phyloP scores from a whole-genome alignment of 1,284 basidiomycete species.

The Papiliotrema terrestris region DNA sequence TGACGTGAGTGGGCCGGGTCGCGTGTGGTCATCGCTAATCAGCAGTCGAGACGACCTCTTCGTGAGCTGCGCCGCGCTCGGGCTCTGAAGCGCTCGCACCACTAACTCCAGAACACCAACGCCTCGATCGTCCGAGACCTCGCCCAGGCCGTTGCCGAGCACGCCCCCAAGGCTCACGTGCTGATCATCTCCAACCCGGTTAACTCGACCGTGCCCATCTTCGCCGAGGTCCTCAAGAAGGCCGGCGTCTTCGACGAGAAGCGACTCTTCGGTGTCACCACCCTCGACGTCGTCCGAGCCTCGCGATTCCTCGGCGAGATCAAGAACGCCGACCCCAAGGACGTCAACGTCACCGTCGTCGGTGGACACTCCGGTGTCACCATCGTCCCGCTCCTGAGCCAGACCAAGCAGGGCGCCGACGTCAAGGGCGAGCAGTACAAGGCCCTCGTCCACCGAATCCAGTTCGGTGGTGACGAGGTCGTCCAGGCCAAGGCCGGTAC shows the following conservation, averaged over 20 bases:
- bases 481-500: slow-evolving; percentile 88
- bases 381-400: slow-evolving; percentile 93
- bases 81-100: background rate
- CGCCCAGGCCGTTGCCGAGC: slow-evolving; percentile 79
- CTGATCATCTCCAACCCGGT: slow-evolving; percentile 96
- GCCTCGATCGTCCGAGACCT: slow-evolving; percentile 94
- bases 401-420: slow-evolving; percentile 63
- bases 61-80: slow-evolving; percentile 21
- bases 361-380: slow-evolving; percentile 97
- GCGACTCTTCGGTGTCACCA: slow-evolving; percentile 95
- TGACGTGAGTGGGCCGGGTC: slow-evolving; percentile 69
- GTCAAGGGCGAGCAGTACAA: slow-evolving; percentile 57
- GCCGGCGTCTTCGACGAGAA: slow-evolving; percentile 86
- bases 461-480: slow-evolving; percentile 91
- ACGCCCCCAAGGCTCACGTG: slow-evolving; percentile 85
- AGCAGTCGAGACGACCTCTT: slow-evolving; percentile 48
- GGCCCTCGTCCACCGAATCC: slow-evolving; percentile 78
- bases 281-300: slow-evolving; percentile 94
- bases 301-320: slow-evolving; percentile 90
- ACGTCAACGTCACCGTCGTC: slow-evolving; percentile 75
- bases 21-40: background rate
- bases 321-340: slow-evolving; percentile 59
- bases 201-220: slow-evolving; percentile 97
- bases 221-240: slow-evolving; percentile 92
- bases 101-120: slow-evolving; percentile 60